These are phyloP conservation scores for Paramecium caudatum DNA, from an alignment of 73 alveolate genomes.

Conservation along the genomic window DNA sequence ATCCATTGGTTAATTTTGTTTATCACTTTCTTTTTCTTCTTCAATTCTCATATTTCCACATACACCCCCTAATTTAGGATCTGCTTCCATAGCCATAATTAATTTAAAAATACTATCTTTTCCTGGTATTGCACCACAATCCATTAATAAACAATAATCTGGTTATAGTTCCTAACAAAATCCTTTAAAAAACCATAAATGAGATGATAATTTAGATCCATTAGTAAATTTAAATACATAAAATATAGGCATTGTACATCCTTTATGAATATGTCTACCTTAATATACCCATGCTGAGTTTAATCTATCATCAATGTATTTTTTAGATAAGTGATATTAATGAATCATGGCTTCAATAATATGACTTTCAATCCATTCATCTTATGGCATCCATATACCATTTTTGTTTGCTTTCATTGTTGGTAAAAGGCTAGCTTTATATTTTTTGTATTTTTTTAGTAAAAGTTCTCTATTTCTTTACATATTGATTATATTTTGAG, in stretches of 20 bases:
- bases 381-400: slow-evolving; percentile 14
- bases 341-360: background rate
- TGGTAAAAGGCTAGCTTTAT: too few relatives aligned
- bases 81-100: slow-evolving; percentile 67
- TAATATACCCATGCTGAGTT: slow-evolving; percentile 64
- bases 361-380: slow-evolving; percentile 24
- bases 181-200: slow-evolving; percentile 79
- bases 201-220: slow-evolving; percentile 73
- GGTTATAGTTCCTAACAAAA: slow-evolving; percentile 73
- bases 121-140: slow-evolving; percentile 74
- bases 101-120: slow-evolving; percentile 51
- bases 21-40: background rate
- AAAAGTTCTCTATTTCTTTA: background rate
- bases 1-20: background rate
- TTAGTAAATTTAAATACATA: slow-evolving; percentile 72
- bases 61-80: slow-evolving; percentile 62
- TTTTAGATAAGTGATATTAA: background rate
- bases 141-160: slow-evolving; percentile 70
- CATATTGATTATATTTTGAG: background rate
- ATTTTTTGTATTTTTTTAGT: background rate
- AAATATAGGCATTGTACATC: slow-evolving; percentile 61
- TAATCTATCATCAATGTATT: background rate
- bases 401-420: background rate
- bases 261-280: background rate
- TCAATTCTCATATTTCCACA: slow-evolving; percentile 75